phyloP scores from a whole-genome alignment of 352 stramenopile species.

The Phytophthora hybrid region DNA sequence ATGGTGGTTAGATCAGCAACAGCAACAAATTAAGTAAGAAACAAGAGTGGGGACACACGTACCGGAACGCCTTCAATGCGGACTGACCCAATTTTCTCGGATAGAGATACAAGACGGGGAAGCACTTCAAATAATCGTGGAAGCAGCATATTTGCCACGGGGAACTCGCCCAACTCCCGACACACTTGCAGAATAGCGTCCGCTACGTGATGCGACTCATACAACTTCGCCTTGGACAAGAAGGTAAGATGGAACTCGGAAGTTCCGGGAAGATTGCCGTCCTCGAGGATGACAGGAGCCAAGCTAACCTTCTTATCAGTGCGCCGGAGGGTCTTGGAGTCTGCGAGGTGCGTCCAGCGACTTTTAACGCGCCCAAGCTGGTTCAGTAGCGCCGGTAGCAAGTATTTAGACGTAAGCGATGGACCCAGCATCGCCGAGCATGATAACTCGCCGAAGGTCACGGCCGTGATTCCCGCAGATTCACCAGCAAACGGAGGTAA shows the following conservation, averaged over 20 bases:
- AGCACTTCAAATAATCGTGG: slow-evolving; percentile 71
- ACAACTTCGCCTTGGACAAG: slow-evolving; percentile 62
- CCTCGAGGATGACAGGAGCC: slow-evolving; percentile 31
- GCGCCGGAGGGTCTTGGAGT: slow-evolving; percentile 46
- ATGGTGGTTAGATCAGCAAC: not conserved
- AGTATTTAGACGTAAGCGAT: slow-evolving; percentile 66
- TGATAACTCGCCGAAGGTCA: slow-evolving; percentile 60
- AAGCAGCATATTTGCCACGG: slow-evolving; percentile 57
- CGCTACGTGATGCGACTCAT: slow-evolving; percentile 72
- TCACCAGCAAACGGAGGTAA: slow-evolving; percentile 54
- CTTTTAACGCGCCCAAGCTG: slow-evolving; percentile 60
- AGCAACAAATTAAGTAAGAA: not conserved
- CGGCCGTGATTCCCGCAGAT: slow-evolving; percentile 49
- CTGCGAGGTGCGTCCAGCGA: slow-evolving; percentile 66
- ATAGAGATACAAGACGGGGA: slow-evolving; percentile 57
- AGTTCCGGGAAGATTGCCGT: slow-evolving; percentile 26
- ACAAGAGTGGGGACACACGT: slow-evolving; percentile 17
- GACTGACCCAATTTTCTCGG: slow-evolving; percentile 71
- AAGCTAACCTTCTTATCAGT: slow-evolving; percentile 40
- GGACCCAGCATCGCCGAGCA: slow-evolving; percentile 63
- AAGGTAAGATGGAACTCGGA: slow-evolving; percentile 75
- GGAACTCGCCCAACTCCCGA: slow-evolving; percentile 60
- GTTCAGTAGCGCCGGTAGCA: slow-evolving; percentile 63
- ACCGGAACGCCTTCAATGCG: slow-evolving; percentile 78
- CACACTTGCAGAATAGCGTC: slow-evolving; percentile 74